Conservation (phyloP, 495 filamentous ascomycete species). For the Geopyxis carbonaria region DNA sequence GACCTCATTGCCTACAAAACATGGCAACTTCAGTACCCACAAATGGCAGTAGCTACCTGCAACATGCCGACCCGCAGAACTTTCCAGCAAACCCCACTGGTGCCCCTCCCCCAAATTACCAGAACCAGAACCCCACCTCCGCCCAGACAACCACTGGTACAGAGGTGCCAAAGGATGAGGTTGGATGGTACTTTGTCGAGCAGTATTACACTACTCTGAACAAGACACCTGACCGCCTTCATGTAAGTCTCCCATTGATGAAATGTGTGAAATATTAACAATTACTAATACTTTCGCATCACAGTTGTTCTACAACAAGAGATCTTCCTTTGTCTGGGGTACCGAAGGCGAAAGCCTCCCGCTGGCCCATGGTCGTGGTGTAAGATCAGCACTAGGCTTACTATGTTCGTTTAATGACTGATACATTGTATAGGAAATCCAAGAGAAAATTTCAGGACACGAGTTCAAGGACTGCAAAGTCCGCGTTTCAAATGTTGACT, state of each 20-base stretch:
- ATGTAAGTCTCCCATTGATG: conserved; percentile 37
- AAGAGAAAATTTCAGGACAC: conserved; percentile 77
- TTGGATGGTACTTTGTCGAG: conserved; percentile 98
- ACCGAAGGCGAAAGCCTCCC: conserved; percentile 72
- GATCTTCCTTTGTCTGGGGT: conserved; percentile 66
- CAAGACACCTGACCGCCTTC: conserved; percentile 82
- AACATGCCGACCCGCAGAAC: conserved; percentile 18
- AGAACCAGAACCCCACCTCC: conserved; percentile 7
- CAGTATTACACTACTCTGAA: conserved; percentile 96
- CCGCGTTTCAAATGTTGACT: conserved; percentile 92
- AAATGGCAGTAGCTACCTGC: conserved; percentile 24
- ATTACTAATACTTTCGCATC: conserved; percentile 10
- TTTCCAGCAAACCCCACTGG: conserved; percentile 15
- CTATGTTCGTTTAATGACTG: background rate
- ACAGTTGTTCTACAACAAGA: conserved; percentile 67
- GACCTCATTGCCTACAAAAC: too few species aligned
- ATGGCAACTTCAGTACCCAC: conserved; percentile 22
- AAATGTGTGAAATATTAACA: conserved; percentile 1
- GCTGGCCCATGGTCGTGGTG: conserved; percentile 68
- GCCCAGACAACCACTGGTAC: conserved; percentile 7
- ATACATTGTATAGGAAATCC: conserved; percentile 49
- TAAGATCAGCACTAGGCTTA: conserved; percentile 31
- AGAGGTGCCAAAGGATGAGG: conserved; percentile 57
- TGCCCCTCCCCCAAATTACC: conserved; percentile 10
- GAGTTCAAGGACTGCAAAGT: conserved; percentile 98